phyloP scores from a whole-genome alignment of 2,329 filamentous ascomycete species.

The Chaetomiaceae sp. region DNA sequence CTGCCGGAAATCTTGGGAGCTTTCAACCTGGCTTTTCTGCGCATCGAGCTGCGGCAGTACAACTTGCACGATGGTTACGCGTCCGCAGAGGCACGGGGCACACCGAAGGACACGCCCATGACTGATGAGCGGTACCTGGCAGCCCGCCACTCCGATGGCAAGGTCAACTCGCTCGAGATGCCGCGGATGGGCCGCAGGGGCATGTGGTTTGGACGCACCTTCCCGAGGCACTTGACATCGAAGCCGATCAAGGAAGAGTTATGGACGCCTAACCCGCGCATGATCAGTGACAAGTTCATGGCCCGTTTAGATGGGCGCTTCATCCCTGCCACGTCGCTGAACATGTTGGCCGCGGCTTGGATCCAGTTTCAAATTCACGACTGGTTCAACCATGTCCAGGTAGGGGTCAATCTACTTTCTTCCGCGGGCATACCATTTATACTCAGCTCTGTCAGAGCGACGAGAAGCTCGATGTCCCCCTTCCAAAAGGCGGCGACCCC shows the following conservation, averaged over 20 bases:
- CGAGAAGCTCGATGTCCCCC: slow-evolving; percentile 29
- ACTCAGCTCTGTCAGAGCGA: slow-evolving; percentile 16
- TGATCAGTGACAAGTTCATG: slow-evolving; percentile 38
- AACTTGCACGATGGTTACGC: slow-evolving; percentile 40
- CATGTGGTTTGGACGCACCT: slow-evolving; percentile 41
- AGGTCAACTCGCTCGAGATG: slow-evolving; percentile 36
- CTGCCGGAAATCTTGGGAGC: slow-evolving; percentile 35
- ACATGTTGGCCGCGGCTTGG: slow-evolving; percentile 42
- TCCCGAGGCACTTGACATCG: slow-evolving; percentile 31
- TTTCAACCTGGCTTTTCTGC: slow-evolving; percentile 36
- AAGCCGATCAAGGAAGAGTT: slow-evolving; percentile 37
- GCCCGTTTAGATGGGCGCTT: slow-evolving; percentile 37
- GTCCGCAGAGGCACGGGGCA: slow-evolving; percentile 33
- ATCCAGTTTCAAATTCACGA: slow-evolving; percentile 45
- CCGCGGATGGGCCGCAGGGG: slow-evolving; percentile 40
- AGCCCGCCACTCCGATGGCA: slow-evolving; percentile 38
- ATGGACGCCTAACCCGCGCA: slow-evolving; percentile 37
- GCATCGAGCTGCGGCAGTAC: slow-evolving; percentile 37
- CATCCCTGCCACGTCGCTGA: slow-evolving; percentile 39
- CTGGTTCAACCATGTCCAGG: slow-evolving; percentile 32
- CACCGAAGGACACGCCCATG: slow-evolving; percentile 24
- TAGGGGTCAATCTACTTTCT: slow-evolving; percentile 2
- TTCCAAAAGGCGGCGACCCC: slow-evolving; percentile 28
- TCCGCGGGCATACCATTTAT: too few species aligned
- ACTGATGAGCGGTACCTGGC: slow-evolving; percentile 29